These are phyloP conservation scores for Ligustrum vulgare DNA, from an alignment of 257 asterid species.

Conservation along the genomic window DNA sequence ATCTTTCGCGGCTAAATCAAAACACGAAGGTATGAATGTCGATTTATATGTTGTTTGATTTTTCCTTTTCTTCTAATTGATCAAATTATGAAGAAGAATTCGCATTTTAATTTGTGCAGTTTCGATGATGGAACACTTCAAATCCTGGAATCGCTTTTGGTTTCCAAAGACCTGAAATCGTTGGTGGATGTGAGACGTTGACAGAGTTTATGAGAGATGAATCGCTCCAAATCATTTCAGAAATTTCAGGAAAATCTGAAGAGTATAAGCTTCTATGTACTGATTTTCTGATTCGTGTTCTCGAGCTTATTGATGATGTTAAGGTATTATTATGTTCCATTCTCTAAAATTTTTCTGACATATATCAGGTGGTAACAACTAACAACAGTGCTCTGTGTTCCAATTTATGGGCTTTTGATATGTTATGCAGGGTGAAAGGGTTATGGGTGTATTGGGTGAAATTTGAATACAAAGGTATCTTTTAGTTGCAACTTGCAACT, in stretches of 20 bases:
- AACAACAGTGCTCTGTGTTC: not conserved
- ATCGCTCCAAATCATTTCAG: slow-evolving; percentile 51
- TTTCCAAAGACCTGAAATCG: slow-evolving; percentile 53
- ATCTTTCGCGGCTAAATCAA: slow-evolving; percentile 58
- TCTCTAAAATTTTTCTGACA: not conserved
- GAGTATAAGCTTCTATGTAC: slow-evolving; percentile 59
- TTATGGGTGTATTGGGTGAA: too few relatives aligned
- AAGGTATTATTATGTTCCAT: slow-evolving; percentile 48
- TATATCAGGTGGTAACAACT: not conserved
- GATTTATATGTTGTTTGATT: not conserved
- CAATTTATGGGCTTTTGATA: too few relatives aligned
- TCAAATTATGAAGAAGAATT: slow-evolving; percentile 3
- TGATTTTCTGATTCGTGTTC: slow-evolving; percentile 64
- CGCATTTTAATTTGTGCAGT: slow-evolving; percentile 36
- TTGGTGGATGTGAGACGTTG: slow-evolving; percentile 39
- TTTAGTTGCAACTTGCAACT: too few relatives aligned
- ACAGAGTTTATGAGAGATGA: slow-evolving; percentile 63
- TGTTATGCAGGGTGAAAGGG: too few relatives aligned
- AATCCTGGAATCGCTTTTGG: slow-evolving; percentile 59
- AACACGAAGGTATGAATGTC: slow-evolving; percentile 49
- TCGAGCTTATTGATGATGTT: slow-evolving; percentile 66
- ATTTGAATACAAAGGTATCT: too few relatives aligned
- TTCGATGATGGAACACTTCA: slow-evolving; percentile 56
- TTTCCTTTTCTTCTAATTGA: not conserved
- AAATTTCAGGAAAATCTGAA: slow-evolving; percentile 48